Base-by-base conservation (phyloP, 2,329 filamentous ascomycete genomes). In the Sclerotinia sclerotiorum region DNA sequence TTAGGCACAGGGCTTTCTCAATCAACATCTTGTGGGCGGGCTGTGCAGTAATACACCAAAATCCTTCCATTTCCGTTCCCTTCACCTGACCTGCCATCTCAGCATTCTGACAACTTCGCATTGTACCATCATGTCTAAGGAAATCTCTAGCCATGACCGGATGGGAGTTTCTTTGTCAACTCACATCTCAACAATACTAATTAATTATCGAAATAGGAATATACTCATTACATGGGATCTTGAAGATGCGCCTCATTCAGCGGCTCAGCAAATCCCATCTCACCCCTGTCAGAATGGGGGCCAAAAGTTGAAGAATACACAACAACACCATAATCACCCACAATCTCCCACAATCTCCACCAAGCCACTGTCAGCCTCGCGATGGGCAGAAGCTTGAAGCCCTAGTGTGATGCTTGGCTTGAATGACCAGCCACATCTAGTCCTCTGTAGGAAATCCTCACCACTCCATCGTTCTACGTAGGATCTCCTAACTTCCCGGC, bases 281-380 rank as follows among this genome's bases (percentile, higher is more conserved):
- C 24, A 57, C 46, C 60, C 46, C 29, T 62, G 56, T 44, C 39
- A 19, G 48, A 15, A 44, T 67, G 57, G 65, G 65, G 65, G 65
- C 65, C 49, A 35, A 55, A 54, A 54, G 21, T 46, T 19, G 60
- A 62, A 62, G 56, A 52, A 32, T 44, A 42, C 39, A 63, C 35
- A 63, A 11, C 19, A 49, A 19, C 42, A 61, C 15, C 27, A 32
- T 32, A 21, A 32, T 10, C 65, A 46, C 21, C 19, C 19, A 63
- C 11, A 48, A n/a, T 10, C 24, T 35, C 13, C n/a, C 29, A 66
- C 29, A 54, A 39, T 24, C 13, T 32, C 8, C 21, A 63, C 46
- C 65, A 67, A 62, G 65, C 57, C 65, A 67, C 49, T 48, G 24
- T 62, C 57, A 67, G 65, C 65, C 65, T 67, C 49, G 44, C 35